Evolutionary conservation across 1,284 basidiomycete genomes (phyloP).

Genomic region (Sanghuangporus sanghuang): DNA sequence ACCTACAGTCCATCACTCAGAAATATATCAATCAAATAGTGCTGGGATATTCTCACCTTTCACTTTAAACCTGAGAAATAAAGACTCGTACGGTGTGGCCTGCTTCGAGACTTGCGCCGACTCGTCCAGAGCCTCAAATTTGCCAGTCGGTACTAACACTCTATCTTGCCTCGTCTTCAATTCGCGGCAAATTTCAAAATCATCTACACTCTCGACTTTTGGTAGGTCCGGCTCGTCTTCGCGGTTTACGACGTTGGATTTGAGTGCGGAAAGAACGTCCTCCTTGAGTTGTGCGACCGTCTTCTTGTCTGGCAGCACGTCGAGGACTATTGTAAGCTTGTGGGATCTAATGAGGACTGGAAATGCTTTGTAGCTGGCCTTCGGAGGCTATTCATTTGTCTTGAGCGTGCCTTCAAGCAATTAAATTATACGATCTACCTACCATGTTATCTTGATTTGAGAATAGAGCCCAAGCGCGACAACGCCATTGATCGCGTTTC

Average conservation of each 20-base stretch:
- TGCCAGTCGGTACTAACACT: conserved; percentile 31
- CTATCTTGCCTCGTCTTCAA: conserved; percentile 42
- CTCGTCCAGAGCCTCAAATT: conserved; percentile 49
- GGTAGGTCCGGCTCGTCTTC: conserved; percentile 39
- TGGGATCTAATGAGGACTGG: conserved; percentile 66
- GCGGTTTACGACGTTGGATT: conserved; percentile 33
- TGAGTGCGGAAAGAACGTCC: conserved; percentile 57
- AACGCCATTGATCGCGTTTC: neutral
- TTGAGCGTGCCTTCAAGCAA: neutral
- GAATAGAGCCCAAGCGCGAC: neutral
- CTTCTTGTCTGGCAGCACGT: conserved; percentile 42
- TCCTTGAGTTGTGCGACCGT: conserved; percentile 55
- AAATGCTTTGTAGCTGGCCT: conserved; percentile 40
- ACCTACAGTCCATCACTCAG: conserved; percentile 2
- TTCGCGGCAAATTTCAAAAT: conserved; percentile 61
- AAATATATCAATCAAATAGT: conserved; percentile 8
- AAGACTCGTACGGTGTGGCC: conserved; percentile 55
- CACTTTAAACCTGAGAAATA: conserved; percentile 63
- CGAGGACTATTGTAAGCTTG: conserved; percentile 58
- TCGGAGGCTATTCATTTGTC: conserved; percentile 1
- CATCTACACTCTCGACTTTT: conserved; percentile 35
- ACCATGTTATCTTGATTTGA: conserved; percentile 1
- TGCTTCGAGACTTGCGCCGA: conserved; percentile 40
- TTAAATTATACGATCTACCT: neutral
- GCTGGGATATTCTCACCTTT: conserved; percentile 39